Base-by-base conservation (phyloP, 805 yeast species). In the Pichia insulana region DNA sequence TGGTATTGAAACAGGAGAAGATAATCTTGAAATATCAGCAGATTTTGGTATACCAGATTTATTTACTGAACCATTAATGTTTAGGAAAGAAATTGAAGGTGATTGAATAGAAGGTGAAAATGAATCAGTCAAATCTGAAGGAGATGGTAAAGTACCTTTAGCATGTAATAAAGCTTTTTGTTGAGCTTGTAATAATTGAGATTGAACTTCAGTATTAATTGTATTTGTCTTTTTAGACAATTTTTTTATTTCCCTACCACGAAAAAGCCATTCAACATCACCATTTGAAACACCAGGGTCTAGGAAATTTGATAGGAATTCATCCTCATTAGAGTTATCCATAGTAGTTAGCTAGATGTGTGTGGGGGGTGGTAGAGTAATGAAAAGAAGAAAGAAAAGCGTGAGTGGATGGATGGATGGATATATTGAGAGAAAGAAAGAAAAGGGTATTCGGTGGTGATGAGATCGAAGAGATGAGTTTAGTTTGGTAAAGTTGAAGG, bases 221-320 rank as follows among this genome's bases (percentile, higher is more conserved):
- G 54, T 51, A 36, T 54, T 55, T 22, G 59, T 55, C 50, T 67
- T 70, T 50, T 71, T 73, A 33, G 72, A 63, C 38, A 71, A 55
- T 48, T 73, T 77, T 62, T 74, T 76, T 28, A 60, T 68, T 33
- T 80, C 78, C 56, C 80, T 80, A n/a, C 89, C 89, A 52, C 87
- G 68, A 56, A 83, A 83, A 22, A 84, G 65, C 95, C 95, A 84
- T 55, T 83, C 94, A 11, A 84, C 88, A 51, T 83, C 90, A 35
- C 84, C 81, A 52, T 80, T 78, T 40, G 81, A 65, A 2, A 78
- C 84, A 4, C 84, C 83, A 2, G 64, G 60, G 30, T 57, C 62
- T 13, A 43, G 16, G 15, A 43, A 43, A 12, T 28, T 37, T 1
- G 36, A 33, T 18, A 25, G 17, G n/a, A 33, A 34, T 9, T 20